Evolutionary conservation across 345 rosid genomes (phyloP), one percentile per base, ranked within the genome.

Genomic region (Boechera retrofracta): DNA sequence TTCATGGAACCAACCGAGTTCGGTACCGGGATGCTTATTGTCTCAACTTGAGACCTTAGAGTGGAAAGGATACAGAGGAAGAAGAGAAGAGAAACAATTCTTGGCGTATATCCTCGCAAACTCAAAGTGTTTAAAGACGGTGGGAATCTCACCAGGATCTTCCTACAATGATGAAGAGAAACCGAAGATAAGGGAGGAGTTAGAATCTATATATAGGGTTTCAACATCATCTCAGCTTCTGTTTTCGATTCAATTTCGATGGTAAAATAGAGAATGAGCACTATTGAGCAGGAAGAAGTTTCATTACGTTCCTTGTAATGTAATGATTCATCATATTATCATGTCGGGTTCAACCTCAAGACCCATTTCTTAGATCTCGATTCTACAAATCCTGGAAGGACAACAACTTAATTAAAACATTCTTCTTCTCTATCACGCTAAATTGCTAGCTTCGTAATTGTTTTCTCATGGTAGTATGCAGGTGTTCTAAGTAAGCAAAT

Each of bases 1-100:
- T 62, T 51, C 29, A n/a, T 72, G 69, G 62, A 62, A 42, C 8
- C 32, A 62, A 72, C 69, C 68, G n/a, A 62, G 61, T 62, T 51
- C 61, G 28, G 31, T 72, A 10, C 69, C 76, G 12, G 44, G 24
- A 36, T 72, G 76, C 41, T 36, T 72, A 41, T 28, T 38, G 69
- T 61, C 60, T 39, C 39, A 38, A 5, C 68, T 72, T 39, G 68
- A 72, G 3, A 26, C 15, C 26, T 61, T 55, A 13, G 18, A 55
- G 21, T 55, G 18, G 60, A 6, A 3, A 2, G 4, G 31, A 2
- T 64, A 15, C n/a, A 3, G 0, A 44, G 55, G 55, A 32, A 15
- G 8, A 0, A 29, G 31, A 31, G 26, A 2, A 65, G 69, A 47
- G 55, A 45, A 5, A 47, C 41, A 65, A 47, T 5, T 64, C 3